Percentiles rank a stretch among this genome's conserved stretches.
These are phyloP conservation scores for Zygotorulaspora sp. DNA, from an alignment of 805 yeast genomes.

Conservation along the genomic window DNA sequence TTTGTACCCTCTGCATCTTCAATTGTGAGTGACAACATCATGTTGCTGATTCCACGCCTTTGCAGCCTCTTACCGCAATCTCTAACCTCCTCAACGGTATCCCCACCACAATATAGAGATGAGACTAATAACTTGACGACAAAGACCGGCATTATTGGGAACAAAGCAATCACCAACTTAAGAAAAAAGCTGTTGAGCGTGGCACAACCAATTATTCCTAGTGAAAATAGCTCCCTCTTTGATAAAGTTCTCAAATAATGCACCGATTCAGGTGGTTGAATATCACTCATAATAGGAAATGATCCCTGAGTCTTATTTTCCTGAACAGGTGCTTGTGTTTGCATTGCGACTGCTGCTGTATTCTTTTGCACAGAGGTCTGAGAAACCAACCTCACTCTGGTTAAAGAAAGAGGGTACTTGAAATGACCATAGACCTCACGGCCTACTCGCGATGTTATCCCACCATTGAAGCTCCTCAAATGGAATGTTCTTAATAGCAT, in stretches of 20 bases:
- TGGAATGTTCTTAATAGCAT: not conserved
- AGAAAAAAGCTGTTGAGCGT: conserved; percentile 62
- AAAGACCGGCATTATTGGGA: conserved; percentile 72
- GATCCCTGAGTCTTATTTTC: not conserved
- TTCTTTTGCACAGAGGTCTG: conserved; percentile 16
- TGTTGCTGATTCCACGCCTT: conserved; percentile 76
- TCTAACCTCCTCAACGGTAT: conserved; percentile 62
- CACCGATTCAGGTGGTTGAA: conserved; percentile 22
- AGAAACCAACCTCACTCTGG: conserved; percentile 12
- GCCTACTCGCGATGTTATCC: no score
- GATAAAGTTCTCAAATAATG: conserved; percentile 51
- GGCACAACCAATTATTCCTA: conserved; percentile 63
- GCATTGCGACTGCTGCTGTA: conserved; percentile 12
- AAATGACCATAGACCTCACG: no score
- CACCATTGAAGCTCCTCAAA: not conserved
- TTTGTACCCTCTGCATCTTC: conserved; percentile 85
- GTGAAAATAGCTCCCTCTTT: conserved; percentile 54
- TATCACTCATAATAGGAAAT: conserved; percentile 6
- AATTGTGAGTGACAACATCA: conserved; percentile 92
- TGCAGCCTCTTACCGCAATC: conserved; percentile 64
- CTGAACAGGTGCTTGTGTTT: conserved; percentile 5
- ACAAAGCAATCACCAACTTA: conserved; percentile 54
- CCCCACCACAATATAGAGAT: conserved; percentile 89
- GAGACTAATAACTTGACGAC: conserved; percentile 69
- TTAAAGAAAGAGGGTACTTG: not conserved